Percentiles rank a stretch among this genome's conserved stretches.
phyloP scores from a whole-genome alignment of 2,329 filamentous ascomycete genomes.

The Neocucurbitaria cava region DNA sequence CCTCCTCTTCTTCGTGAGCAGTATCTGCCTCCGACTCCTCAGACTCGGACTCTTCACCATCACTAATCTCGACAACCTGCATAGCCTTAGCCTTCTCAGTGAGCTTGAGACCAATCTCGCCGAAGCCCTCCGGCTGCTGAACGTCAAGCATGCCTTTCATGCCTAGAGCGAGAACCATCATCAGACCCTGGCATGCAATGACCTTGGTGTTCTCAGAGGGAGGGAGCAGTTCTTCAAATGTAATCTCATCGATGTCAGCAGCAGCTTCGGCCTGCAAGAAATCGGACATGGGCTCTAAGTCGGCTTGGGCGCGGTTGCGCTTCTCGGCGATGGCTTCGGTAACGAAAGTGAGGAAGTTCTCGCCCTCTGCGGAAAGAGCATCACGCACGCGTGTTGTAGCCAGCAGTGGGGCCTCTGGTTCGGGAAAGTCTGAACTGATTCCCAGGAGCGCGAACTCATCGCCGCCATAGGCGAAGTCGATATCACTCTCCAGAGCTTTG shows the following conservation, averaged over 20 bases:
- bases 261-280: slow-evolving; percentile 38
- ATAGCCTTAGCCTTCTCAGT: slow-evolving; percentile 27
- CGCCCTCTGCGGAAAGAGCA: slow-evolving; percentile 64
- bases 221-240: slow-evolving; percentile 75
- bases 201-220: slow-evolving; percentile 60
- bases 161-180: slow-evolving; percentile 48
- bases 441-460: slow-evolving; percentile 25
- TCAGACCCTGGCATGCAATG: slow-evolving; percentile 65
- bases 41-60: slow-evolving; percentile 8
- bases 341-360: slow-evolving; percentile 70
- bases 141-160: slow-evolving; percentile 70
- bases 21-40: not conserved
- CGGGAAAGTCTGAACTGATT: slow-evolving; percentile 27
- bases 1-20: slow-evolving; percentile 1
- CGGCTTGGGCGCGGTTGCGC: slow-evolving; percentile 19
- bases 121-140: slow-evolving; percentile 61
- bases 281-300: slow-evolving; percentile 21
- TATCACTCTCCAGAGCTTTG: slow-evolving; percentile 39
- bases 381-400: slow-evolving; percentile 54
- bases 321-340: slow-evolving; percentile 53
- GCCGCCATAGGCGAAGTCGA: slow-evolving; percentile 28
- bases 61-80: slow-evolving; percentile 19
- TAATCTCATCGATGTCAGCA: slow-evolving; percentile 53
- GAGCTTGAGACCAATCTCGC: slow-evolving; percentile 44
- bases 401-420: slow-evolving; percentile 7